Conservation (phyloP, 768 basidiomycete genomes). For the Termitomyces sp. region DNA sequence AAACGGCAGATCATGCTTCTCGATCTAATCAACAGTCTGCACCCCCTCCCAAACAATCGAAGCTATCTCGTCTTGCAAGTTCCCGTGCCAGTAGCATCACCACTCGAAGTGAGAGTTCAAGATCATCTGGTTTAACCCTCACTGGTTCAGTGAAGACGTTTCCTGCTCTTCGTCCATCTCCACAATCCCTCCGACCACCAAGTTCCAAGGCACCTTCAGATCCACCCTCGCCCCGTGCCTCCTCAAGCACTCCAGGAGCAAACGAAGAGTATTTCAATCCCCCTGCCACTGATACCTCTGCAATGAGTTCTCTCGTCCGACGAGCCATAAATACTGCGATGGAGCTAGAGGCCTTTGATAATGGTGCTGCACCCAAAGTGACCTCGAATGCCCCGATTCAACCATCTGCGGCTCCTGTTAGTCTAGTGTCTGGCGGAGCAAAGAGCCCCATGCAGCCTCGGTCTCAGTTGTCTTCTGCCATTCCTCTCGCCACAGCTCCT, state of each 20-base stretch:
- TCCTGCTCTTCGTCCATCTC: slow-evolving; percentile 64
- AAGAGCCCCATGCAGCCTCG: neutral
- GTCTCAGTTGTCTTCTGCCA: slow-evolving; percentile 15
- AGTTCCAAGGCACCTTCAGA: slow-evolving; percentile 31
- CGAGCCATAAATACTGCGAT: slow-evolving; percentile 69
- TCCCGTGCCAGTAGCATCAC: slow-evolving; percentile 52
- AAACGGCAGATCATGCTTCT: slow-evolving; percentile 51
- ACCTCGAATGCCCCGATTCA: slow-evolving; percentile 16
- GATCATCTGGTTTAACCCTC: slow-evolving; percentile 49
- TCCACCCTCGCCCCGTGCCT: slow-evolving; percentile 19
- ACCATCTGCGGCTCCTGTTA: slow-evolving; percentile 7
- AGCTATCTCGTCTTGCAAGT: slow-evolving; percentile 65
- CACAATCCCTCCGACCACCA: slow-evolving; percentile 44
- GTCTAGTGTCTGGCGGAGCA: slow-evolving; percentile 12
- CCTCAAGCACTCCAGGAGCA: slow-evolving; percentile 16
- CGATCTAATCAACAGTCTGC: slow-evolving; percentile 30
- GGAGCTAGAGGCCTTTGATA: slow-evolving; percentile 54
- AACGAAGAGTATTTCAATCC: slow-evolving; percentile 16
- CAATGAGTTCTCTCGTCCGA: slow-evolving; percentile 57
- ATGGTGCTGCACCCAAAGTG: slow-evolving; percentile 16
- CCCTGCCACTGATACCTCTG: slow-evolving; percentile 31
- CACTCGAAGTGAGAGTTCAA: slow-evolving; percentile 45
- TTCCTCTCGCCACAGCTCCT: neutral
- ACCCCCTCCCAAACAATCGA: slow-evolving; percentile 49
- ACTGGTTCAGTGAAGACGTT: slow-evolving; percentile 70